A percentile compares a stretch with the other conserved stretches of the same genome.
These are phyloP conservation scores for Helicostylum pulchrum DNA, from an alignment of 192 early-diverging fungal genomes.

Conservation along the genomic window DNA sequence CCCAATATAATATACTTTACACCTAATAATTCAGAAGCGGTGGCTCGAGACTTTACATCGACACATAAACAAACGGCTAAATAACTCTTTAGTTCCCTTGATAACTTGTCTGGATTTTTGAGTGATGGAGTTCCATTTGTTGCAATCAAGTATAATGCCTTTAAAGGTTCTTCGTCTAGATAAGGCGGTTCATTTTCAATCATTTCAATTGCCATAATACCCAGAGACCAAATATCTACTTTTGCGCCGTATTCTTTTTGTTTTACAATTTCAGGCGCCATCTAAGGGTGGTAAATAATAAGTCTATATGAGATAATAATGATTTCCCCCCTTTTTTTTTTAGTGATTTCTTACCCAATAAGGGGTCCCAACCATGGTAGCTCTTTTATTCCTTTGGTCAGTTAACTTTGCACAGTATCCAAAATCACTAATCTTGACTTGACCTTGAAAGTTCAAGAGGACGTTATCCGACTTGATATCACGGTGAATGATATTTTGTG, in stretches of 20 bases:
- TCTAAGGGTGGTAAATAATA: slow-evolving; percentile 38
- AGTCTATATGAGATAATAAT: not conserved
- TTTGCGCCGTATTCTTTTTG: slow-evolving; percentile 91
- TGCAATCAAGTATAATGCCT: slow-evolving; percentile 90
- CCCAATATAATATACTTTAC: slow-evolving; percentile 31
- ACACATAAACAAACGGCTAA: slow-evolving; percentile 58
- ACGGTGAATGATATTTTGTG: slow-evolving; percentile 75
- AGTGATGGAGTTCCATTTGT: slow-evolving; percentile 93
- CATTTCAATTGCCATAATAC: slow-evolving; percentile 99
- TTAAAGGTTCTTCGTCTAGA: slow-evolving; percentile 90
- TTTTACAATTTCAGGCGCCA: slow-evolving; percentile 96
- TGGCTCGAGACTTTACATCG: slow-evolving; percentile 76
- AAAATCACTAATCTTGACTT: slow-evolving; percentile 86
- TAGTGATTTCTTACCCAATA: slow-evolving; percentile 67
- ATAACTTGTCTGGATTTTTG: slow-evolving; percentile 58
- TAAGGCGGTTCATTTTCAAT: slow-evolving; percentile 97
- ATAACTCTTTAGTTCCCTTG: slow-evolving; percentile 54
- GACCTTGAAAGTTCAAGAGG: slow-evolving; percentile 60
- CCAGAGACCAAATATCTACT: slow-evolving; percentile 95
- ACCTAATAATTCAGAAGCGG: slow-evolving; percentile 70
- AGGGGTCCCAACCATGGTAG: slow-evolving; percentile 86
- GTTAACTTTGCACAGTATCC: slow-evolving; percentile 82
- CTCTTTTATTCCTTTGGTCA: slow-evolving; percentile 67
- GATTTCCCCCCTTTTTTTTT: not conserved
- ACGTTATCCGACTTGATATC: slow-evolving; percentile 91